Base-by-base conservation (phyloP, 208 protist genomes). In the Crithidia acanthocephali region DNA sequence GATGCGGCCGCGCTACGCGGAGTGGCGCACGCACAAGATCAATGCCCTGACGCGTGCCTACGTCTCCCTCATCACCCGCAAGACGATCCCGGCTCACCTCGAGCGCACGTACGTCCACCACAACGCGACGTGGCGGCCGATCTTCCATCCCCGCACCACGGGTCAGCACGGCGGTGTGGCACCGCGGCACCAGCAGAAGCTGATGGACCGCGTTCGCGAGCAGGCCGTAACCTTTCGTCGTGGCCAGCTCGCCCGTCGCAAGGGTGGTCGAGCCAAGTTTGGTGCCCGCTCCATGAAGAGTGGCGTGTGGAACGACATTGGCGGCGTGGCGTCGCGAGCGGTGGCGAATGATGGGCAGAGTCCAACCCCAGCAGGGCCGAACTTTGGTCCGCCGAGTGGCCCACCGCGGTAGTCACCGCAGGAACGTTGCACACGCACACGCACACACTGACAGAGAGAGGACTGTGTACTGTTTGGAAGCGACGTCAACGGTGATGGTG, bases 221-320 rank as follows among this genome's bases (percentile, higher is more conserved):
- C 68, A 91, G 62, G 90, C 90, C 4, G 85, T 95, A 61, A 80
- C 61, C 69, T 91, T 86, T 59, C 84, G 90, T 2, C 75, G 81
- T 1, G 78, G 72, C 32, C 84, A 90, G 73, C 74, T 95, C 20
- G 86, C 85, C 23, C 75, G 81, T 9, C 79, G 90, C 60, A 95
- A 95, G 65, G 86, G 86, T n/a, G 90, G 90, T 5, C 74, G 84
- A 11, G 90, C 90, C 5, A 95, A 95, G 78, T 95, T 95, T 64
- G 90, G 90, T 16, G 20, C 72, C 0, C 71, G 74, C 16, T 63
- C 61, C 25, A 76, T 80, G 74, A 71, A 79, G 42, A 66, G 63
- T 9, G 86, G 85, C 32, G 84, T 95, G 74, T 95, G 89, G 89
- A 95, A 95, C 60, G 80, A 91, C 68, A 64, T 95, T 2, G 86